Evolutionary conservation across 2,329 filamentous ascomycete genomes (phyloP).

Genomic region (Penicillium nordicum): DNA sequence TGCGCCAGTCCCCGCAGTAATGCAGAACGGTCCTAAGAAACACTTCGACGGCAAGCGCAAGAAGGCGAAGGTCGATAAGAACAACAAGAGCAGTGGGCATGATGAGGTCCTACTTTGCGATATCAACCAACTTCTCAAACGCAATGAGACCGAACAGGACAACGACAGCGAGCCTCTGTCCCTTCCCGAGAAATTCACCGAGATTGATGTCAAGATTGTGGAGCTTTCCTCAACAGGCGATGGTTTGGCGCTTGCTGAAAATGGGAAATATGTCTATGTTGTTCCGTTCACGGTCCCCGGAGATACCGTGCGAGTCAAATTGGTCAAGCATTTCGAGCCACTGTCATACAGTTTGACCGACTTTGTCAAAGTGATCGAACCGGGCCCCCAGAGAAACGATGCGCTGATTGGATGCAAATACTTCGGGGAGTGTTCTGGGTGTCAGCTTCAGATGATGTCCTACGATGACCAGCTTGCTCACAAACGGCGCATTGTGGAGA

Average conservation of each 20-base stretch:
- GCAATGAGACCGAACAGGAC: constrained; percentile 24
- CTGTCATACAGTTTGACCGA: constrained; percentile 74
- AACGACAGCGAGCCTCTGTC: constrained; percentile 23
- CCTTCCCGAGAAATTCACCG: constrained; percentile 65
- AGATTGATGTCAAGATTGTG: constrained; percentile 77
- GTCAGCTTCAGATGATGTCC: constrained; percentile 95
- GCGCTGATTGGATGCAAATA: constrained; percentile 76
- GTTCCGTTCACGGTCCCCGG: constrained; percentile 87
- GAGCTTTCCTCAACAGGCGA: constrained; percentile 90
- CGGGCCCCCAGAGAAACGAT: constrained; percentile 74
- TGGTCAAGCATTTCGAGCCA: constrained; percentile 65
- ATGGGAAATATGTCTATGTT: constrained; percentile 70
- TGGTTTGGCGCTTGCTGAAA: constrained; percentile 71
- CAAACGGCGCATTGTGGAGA: constrained; percentile 83
- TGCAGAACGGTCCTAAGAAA: constrained; percentile 29
- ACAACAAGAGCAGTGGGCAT: constrained; percentile 59
- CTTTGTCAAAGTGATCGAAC: constrained; percentile 71
- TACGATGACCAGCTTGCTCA: constrained; percentile 80
- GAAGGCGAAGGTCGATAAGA: constrained; percentile 54
- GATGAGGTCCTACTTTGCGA: constrained; percentile 67
- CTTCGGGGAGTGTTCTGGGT: constrained; percentile 83
- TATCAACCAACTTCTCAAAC: constrained; percentile 48
- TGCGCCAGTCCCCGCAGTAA: constrained; percentile 25
- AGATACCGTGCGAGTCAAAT: constrained; percentile 73
- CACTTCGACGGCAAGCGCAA: constrained; percentile 29